Evolutionary conservation across 192 early-diverging fungal genomes (phyloP).

Genomic region (Rhizophlyctis rosea): DNA sequence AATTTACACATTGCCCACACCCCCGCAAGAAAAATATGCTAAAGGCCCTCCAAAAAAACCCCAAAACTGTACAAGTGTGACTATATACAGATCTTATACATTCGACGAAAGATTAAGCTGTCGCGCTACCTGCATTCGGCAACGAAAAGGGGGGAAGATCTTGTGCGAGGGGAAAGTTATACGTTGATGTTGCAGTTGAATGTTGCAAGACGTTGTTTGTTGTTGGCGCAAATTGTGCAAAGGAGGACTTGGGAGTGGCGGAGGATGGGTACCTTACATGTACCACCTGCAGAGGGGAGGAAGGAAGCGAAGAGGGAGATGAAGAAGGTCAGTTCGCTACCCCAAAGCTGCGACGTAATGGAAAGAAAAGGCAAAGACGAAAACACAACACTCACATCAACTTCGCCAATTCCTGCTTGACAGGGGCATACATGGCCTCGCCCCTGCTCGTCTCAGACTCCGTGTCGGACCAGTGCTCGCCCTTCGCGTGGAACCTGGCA

Average conservation of each 20-base stretch:
- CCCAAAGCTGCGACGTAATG: too few relatives aligned
- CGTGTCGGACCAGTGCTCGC: conserved; percentile 9
- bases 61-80: background rate
- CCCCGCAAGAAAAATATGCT: background rate
- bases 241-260: background rate
- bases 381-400: background rate
- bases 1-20: background rate
- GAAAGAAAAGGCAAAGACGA: background rate
- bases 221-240: background rate
- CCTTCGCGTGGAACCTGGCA: conserved; percentile 25
- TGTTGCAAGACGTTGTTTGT: background rate
- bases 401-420: background rate
- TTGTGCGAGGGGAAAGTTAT: background rate
- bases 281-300: background rate
- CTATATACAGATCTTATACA: background rate
- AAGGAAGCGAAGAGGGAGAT: background rate
- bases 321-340: background rate
- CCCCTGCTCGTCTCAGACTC: background rate
- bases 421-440: background rate
- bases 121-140: background rate
- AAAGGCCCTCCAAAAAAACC: background rate
- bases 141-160: background rate
- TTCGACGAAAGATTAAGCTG: background rate
- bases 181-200: too few relatives aligned
- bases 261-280: background rate